Base-by-base conservation (phyloP, 1,284 basidiomycete species). In the Lignosus rhinocerotis region DNA sequence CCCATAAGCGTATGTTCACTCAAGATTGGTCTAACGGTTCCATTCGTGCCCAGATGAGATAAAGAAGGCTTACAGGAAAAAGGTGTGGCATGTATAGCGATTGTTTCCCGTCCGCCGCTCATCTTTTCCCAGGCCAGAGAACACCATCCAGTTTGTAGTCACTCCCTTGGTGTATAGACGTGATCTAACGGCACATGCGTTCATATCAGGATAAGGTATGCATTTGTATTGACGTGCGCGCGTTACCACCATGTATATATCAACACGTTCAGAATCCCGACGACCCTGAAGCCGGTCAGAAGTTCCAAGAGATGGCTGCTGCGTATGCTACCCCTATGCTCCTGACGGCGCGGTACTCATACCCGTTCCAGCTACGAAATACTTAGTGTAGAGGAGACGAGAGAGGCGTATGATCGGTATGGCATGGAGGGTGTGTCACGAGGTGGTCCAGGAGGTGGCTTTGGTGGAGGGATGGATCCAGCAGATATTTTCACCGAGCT, bases 11-110 rank as follows among this genome's bases (percentile, higher is more conserved):
- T 53, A 33, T 45, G 21, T 43, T 51, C n/a, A 45, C 36, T n/a
- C 34, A 12, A 41, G 25, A n/a, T 21, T 48, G n/a, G 30, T n/a
- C 51, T 66, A 51, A 69, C 44, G 14, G 39, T 6, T 7, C 5
- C 36, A n/a, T 31, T 38, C 38, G 42, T 36, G n/a, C 12, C 50
- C 59, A 92, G 91, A 78, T 64, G 93, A 96, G 65, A 93, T 97
- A 70, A 96, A 95, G 76, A 92, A 91, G 71, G 94, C 94, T 6
- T 97, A 97, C 72, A 88, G 90, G 71, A 90, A 85, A 78, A 94
- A 94, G 86, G 92, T 90, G 68, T 66, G 66, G 36, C 45, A 55
- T 43, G 51, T 61, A 30, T 21, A 59, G 52, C 8, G 16, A 21
- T 12, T 14, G 53, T 10, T 49, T 25, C 53, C 53, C 50, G 45